Evolutionary conservation across 192 early-diverging fungal genomes (phyloP).

Genomic region (Allomyces macrogynus): DNA sequence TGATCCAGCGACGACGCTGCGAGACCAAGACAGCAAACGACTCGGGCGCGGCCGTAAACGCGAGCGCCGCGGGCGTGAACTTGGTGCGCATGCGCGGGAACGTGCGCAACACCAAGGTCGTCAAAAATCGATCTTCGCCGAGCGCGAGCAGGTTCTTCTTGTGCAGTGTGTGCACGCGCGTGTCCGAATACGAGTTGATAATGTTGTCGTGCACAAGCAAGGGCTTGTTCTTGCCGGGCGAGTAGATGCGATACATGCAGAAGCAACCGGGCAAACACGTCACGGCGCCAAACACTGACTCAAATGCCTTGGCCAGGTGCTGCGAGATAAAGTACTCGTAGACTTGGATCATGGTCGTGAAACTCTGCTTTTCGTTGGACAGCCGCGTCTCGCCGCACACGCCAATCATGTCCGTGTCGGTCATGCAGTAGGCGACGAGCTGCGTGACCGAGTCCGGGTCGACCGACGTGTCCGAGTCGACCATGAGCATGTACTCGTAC

Average conservation of each 20-base stretch:
- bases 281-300: constrained; percentile 90
- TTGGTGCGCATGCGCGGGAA: constrained; percentile 91
- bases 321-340: constrained; percentile 98
- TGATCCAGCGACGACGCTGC: constrained; percentile 99
- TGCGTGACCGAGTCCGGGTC: constrained; percentile 75
- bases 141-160: constrained; percentile 95
- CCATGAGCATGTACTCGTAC: constrained; percentile 95
- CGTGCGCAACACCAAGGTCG: constrained; percentile 79
- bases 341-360: constrained; percentile 97
- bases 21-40: constrained; percentile 80
- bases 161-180: constrained; percentile 88
- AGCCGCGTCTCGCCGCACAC: constrained; percentile 90
- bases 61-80: constrained; percentile 80
- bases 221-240: constrained; percentile 72
- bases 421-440: constrained; percentile 73
- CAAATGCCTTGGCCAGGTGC: constrained; percentile 91
- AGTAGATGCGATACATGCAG: constrained; percentile 93
- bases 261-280: constrained; percentile 98
- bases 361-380: constrained; percentile 82
- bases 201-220: constrained; percentile 72
- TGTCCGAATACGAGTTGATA: constrained; percentile 83
- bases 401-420: constrained; percentile 81
- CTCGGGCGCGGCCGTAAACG: constrained; percentile 85
- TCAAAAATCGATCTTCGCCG: constrained; percentile 96
- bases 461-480: constrained; percentile 93